Evolutionary conservation across 805 yeast species (phyloP), one percentile per base, ranked within the genome.

Genomic region (Sugiyamaella smithiae): DNA sequence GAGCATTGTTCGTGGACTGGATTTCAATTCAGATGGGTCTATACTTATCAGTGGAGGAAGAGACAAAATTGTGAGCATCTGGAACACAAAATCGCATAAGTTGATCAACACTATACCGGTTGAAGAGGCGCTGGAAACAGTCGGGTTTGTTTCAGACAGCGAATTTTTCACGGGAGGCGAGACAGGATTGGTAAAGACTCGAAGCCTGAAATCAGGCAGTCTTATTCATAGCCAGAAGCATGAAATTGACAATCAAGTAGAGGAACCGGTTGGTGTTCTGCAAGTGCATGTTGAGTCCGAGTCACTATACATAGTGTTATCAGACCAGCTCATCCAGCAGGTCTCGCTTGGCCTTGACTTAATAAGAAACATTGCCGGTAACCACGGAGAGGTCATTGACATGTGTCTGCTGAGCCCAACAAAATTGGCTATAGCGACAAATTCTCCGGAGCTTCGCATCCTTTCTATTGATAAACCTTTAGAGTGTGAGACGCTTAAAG

Each of bases 301-400:
- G 20, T 45, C 38, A 4, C 48, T 84, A 36, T 69, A 78, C 51
- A 52, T 83, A 51, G 84, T 86, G 0, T 60, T 84, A 11, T 85
- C 96, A 31, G 99, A 93, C 68, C 98, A 93, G 67, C 84, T 97
- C 0, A 67, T 93, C 12, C 72, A 76, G 23, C 72, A 78, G 55
- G 62, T 82, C 20, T 73, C 74, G 36, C 31, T 23, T 63, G 85
- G n/a, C 73, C 75, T 16, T 19, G 12, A 38, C 33, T 62, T 77
- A 1, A 58, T 66, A 5, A 72, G 81, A 48, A 75, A 80, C 36
- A 73, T 89, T 57, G 93, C 97, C 0, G 97, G 97, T 57, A 89
- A 89, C 66, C 96, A 91, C 67, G 98, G 97, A 49, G 91, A 93
- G 22, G 82, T 93, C 59, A 96, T 97, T 2, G 98, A 91, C 63